Conservation (phyloP, 495 filamentous ascomycete species). For the Penicillium subrubescens region DNA sequence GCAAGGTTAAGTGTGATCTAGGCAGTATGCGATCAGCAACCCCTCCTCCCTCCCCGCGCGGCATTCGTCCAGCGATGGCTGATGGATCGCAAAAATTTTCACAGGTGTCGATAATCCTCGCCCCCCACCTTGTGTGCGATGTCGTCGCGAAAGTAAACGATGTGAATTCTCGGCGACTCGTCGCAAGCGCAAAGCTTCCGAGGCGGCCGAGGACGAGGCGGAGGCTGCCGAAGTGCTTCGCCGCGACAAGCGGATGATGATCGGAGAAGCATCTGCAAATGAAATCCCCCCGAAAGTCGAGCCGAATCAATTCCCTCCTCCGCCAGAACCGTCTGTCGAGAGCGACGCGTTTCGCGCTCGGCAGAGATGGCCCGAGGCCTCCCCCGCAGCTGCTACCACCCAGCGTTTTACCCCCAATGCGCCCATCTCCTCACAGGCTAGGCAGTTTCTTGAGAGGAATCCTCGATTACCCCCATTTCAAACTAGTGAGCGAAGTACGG, state of each 20-base stretch:
- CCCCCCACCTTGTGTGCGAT: constrained; percentile 91
- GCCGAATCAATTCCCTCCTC: constrained; percentile 31
- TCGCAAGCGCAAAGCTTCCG: constrained; percentile 79
- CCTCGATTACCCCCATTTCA: constrained; percentile 33
- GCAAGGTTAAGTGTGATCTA: constrained; percentile 92
- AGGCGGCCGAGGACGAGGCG: constrained; percentile 59
- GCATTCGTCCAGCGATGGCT: not conserved
- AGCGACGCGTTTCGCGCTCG: constrained; percentile 27
- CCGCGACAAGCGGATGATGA: constrained; percentile 55
- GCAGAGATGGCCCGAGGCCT: constrained; percentile 39
- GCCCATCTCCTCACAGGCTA: constrained; percentile 25
- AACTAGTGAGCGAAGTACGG: constrained; percentile 28
- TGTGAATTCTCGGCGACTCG: constrained; percentile 97
- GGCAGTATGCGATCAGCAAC: constrained; percentile 57
- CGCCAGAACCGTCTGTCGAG: constrained; percentile 33
- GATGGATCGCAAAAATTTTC: constrained; percentile 17
- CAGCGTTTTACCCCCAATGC: constrained; percentile 33
- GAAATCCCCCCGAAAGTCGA: constrained; percentile 26
- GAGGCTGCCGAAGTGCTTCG: constrained; percentile 39
- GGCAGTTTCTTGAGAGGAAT: constrained; percentile 36
- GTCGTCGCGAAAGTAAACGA: constrained; percentile 88
- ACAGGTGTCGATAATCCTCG: constrained; percentile 83
- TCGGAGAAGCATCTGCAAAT: constrained; percentile 43
- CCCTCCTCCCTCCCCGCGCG: not conserved
- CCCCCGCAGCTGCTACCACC: constrained; percentile 15